phyloP scores from a whole-genome alignment of 2,329 filamentous ascomycete genomes.

The Leptodontidium sp. region DNA sequence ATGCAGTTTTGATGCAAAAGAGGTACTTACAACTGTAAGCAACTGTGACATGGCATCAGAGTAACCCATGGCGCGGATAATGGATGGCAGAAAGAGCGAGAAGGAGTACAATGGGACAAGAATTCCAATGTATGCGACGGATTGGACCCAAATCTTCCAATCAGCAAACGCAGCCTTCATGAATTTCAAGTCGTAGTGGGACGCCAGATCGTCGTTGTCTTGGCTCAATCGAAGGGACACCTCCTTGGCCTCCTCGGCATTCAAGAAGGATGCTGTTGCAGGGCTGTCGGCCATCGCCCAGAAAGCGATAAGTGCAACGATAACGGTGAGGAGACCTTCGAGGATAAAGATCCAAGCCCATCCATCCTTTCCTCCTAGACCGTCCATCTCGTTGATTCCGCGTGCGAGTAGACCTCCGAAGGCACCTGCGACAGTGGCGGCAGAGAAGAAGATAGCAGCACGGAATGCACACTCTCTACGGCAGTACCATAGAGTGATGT shows the following conservation, averaged over 20 bases:
- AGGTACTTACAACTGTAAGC: constrained; percentile 53
- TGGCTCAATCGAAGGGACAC: constrained; percentile 29
- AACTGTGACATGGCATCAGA: constrained; percentile 61
- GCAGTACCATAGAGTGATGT: constrained; percentile 26
- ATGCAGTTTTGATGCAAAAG: not conserved
- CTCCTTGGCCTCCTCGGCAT: constrained; percentile 46
- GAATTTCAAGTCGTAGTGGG: constrained; percentile 23
- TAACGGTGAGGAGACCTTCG: constrained; percentile 45
- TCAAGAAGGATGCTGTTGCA: constrained; percentile 52
- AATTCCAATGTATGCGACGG: constrained; percentile 65
- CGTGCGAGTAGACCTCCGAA: constrained; percentile 57
- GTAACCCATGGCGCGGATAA: constrained; percentile 48
- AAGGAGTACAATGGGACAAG: constrained; percentile 54
- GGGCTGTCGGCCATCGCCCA: constrained; percentile 59
- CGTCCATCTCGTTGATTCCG: constrained; percentile 56
- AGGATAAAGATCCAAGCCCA: constrained; percentile 53
- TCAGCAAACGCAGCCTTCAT: constrained; percentile 52
- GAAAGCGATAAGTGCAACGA: constrained; percentile 49
- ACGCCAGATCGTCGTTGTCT: constrained; percentile 19
- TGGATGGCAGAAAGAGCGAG: constrained; percentile 51
- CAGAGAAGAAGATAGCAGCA: constrained; percentile 47
- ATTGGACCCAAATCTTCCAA: constrained; percentile 53
- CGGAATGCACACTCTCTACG: constrained; percentile 24
- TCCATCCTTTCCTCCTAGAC: constrained; percentile 51
- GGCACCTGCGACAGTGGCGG: constrained; percentile 51